These are phyloP conservation scores for Penicillium atrosanguineum DNA, from an alignment of 495 filamentous ascomycete species.

Conservation along the genomic window DNA sequence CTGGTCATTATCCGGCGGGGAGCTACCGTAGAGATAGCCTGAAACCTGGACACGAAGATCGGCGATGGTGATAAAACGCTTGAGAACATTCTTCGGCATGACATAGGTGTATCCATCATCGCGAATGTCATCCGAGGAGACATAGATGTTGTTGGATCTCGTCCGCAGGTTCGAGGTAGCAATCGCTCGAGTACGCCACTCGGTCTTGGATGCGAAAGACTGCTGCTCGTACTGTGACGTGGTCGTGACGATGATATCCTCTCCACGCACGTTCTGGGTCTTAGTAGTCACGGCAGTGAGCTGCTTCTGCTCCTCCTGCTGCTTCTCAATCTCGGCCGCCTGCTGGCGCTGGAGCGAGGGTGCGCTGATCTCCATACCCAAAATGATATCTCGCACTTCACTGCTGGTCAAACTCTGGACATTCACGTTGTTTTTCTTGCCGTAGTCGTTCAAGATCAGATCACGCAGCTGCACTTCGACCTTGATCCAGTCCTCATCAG, in stretches of 20 bases:
- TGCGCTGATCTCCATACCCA: constrained; percentile 99
- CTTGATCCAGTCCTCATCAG: constrained; percentile 98
- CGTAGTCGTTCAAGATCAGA: constrained; percentile 96
- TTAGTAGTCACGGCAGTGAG: constrained; percentile 97
- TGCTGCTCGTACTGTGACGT: constrained; percentile 97
- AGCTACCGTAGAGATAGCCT: constrained; percentile 91
- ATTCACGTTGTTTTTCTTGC: constrained; percentile 99
- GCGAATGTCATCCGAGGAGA: constrained; percentile 86
- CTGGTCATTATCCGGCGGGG: constrained; percentile 89
- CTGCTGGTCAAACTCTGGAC: constrained; percentile 92
- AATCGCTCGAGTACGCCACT: constrained; percentile 96
- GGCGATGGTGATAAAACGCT: constrained; percentile 96
- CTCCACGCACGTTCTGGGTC: constrained; percentile 95
- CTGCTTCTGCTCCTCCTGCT: constrained; percentile 94
- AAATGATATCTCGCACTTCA: constrained; percentile 97
- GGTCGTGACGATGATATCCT: constrained; percentile 97
- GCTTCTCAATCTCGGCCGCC: constrained; percentile 98
- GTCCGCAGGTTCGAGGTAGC: constrained; percentile 95
- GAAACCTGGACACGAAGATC: constrained; percentile 96
- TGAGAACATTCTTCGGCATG: constrained; percentile 99
- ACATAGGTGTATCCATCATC: constrained; percentile 88
- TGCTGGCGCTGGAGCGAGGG: constrained; percentile 98
- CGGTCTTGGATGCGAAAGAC: constrained; percentile 96
- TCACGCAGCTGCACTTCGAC: constrained; percentile 95
- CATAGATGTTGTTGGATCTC: constrained; percentile 96